phyloP scores from a whole-genome alignment of 805 yeast genomes.

The Spathaspora passalidarum region DNA sequence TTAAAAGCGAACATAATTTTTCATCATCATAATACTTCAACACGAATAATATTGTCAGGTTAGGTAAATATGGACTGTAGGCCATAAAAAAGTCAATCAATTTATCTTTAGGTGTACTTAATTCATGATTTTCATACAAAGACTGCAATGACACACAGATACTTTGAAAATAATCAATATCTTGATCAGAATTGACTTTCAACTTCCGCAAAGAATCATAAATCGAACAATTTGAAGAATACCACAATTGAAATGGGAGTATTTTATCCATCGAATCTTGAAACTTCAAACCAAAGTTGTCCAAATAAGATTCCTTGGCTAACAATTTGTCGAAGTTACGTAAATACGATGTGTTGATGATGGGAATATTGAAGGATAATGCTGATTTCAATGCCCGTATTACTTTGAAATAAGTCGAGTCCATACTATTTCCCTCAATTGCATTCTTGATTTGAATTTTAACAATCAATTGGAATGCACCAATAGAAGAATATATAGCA shows the following conservation, averaged over 20 bases:
- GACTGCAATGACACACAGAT: slow-evolving; percentile 33
- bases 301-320: slow-evolving; percentile 20
- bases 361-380: slow-evolving; percentile 31
- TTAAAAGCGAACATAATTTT: slow-evolving; percentile 51
- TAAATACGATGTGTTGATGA: slow-evolving; percentile 40
- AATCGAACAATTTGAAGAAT: slow-evolving; percentile 34
- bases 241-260: slow-evolving; percentile 43
- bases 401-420: slow-evolving; percentile 20
- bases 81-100: slow-evolving; percentile 41
- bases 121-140: slow-evolving; percentile 27
- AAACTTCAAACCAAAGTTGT: slow-evolving; percentile 13
- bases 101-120: slow-evolving; percentile 41
- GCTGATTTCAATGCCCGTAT: slow-evolving; percentile 31
- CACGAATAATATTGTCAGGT: slow-evolving; percentile 39
- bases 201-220: slow-evolving; percentile 31
- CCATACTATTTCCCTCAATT: slow-evolving; percentile 18
- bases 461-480: slow-evolving; percentile 38
- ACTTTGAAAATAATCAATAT: slow-evolving; percentile 29
- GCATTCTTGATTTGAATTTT: slow-evolving; percentile 23
- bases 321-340: slow-evolving; percentile 39
- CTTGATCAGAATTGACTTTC: slow-evolving; percentile 22
- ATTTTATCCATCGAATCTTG: slow-evolving; percentile 19
- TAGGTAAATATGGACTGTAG: slow-evolving; percentile 34
- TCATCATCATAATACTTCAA: slow-evolving; percentile 47
- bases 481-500: slow-evolving; percentile 29